A percentile compares a stretch with the other conserved stretches of the same genome.
phyloP scores from a whole-genome alignment of 495 filamentous ascomycete species.

The Trichocladium uniseriatum region DNA sequence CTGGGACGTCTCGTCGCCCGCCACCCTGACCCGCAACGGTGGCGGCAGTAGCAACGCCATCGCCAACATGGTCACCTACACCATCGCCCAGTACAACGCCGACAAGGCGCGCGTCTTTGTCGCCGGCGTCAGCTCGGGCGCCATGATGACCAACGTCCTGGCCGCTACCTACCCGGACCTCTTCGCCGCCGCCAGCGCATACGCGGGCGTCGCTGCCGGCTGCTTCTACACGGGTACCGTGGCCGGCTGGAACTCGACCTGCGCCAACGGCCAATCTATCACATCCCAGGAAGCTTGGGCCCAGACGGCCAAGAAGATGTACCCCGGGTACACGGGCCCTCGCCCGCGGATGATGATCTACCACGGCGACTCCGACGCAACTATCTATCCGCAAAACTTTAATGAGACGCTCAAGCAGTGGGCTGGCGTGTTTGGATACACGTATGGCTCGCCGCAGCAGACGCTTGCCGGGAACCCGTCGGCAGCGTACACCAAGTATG shows the following conservation, averaged over 20 bases:
- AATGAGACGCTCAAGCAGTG: conserved; percentile 47
- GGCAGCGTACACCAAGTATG: conserved; percentile 33
- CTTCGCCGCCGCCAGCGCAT: conserved; percentile 47
- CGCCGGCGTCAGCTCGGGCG: conserved; percentile 45
- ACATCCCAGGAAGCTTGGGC: conserved; percentile 37
- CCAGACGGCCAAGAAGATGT: conserved; percentile 35
- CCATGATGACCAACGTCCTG: conserved; percentile 45
- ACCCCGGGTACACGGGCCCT: conserved; percentile 41
- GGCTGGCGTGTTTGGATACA: conserved; percentile 38
- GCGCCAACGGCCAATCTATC: conserved; percentile 34
- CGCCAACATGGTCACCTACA: conserved; percentile 51
- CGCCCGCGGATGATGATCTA: conserved; percentile 48
- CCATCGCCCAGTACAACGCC: conserved; percentile 39
- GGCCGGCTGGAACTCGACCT: conserved; percentile 38
- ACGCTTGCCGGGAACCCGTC: conserved; percentile 23
- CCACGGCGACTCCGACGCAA: conserved; percentile 42
- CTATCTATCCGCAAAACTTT: conserved; percentile 40
- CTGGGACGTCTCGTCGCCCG: conserved; percentile 52
- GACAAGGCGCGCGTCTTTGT: conserved; percentile 43
- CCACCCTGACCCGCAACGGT: conserved; percentile 47
- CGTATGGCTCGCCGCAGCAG: conserved; percentile 23
- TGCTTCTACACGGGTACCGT: conserved; percentile 44
- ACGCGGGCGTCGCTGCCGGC: conserved; percentile 51
- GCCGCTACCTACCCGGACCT: conserved; percentile 49
- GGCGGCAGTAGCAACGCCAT: conserved; percentile 51